Evolutionary conservation across 1,284 basidiomycete species (phyloP).

Genomic region (Salmacisia buchloeana): DNA sequence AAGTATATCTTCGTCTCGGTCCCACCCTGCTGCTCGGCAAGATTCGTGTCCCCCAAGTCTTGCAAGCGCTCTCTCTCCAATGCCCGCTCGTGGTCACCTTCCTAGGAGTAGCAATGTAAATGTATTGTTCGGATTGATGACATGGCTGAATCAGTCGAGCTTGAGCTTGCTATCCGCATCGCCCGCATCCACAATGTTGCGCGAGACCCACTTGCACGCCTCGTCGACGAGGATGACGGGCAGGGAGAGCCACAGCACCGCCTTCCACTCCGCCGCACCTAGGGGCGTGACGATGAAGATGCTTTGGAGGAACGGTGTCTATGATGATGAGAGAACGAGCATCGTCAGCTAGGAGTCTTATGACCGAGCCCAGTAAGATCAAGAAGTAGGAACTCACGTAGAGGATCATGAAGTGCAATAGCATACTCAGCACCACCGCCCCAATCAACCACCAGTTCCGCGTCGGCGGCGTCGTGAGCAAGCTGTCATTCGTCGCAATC

Average conservation of each 20-base stretch:
- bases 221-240: slow-evolving; percentile 9
- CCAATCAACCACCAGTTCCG: slow-evolving; percentile 65
- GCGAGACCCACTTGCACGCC: slow-evolving; percentile 6
- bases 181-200: background rate
- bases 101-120: too few species aligned
- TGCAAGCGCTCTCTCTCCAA: too few species aligned
- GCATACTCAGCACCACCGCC: slow-evolving; percentile 6
- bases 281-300: slow-evolving; percentile 8
- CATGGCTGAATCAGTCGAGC: slow-evolving; percentile 2
- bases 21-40: too few species aligned
- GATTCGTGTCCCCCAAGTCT: too few species aligned
- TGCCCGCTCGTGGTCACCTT: too few species aligned
- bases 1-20: too few species aligned
- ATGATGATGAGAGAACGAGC: slow-evolving; percentile 6
- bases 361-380: background rate
- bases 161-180: slow-evolving; percentile 1
- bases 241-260: slow-evolving; percentile 4
- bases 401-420: slow-evolving; percentile 12
- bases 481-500: slow-evolving; percentile 87
- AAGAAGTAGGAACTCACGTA: slow-evolving; percentile 2
- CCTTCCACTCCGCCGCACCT: slow-evolving; percentile 2
- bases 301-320: background rate
- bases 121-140: too few species aligned
- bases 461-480: slow-evolving; percentile 83
- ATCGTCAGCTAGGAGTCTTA: background rate